Base-by-base conservation (phyloP, 768 basidiomycete genomes). In the Mycena albidolilacea region DNA sequence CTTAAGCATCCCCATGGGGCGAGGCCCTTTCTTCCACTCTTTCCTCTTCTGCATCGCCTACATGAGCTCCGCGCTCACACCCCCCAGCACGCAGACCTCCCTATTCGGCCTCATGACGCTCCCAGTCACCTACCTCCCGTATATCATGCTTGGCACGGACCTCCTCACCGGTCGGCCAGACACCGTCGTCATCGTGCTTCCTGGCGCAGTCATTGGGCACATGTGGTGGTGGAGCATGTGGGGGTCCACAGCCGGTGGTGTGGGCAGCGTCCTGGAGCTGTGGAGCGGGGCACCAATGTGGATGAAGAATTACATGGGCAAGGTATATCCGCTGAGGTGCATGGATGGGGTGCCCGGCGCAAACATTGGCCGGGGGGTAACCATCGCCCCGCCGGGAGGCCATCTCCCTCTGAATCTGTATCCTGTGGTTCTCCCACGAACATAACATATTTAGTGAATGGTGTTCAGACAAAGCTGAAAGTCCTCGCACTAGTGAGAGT, bases 161-260 rank as follows among this genome's bases (percentile, higher is more conserved):
- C 79, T 93, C 60, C 78, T 96, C 77, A 86, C 87, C 70, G 90
- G 83, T 12, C 93, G 93, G 4, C 88, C 91, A 0, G 50, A 70
- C 1, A 88, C 87, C 4, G 93, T 91, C 5, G 88, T 90, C 8
- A 77, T 84, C 37, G 83, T 87, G 35, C 79, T 95, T 58, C 91
- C 91, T 0, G 96, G 96, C 9, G 87, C 93, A 43, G 86, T 94
- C 41, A 88, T 91, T 2, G 95, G 95, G 0, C 95, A 97, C 79
- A 79, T 89, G 10, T 96, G 94, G 93, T 95, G 92, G 91, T 94
- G 91, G 91, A 78, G 84, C 35, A 86, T 94, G 10, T 91, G 91
- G 86, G 88, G 89, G 35, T 82, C 83, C 41, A 83, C 80, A 17
- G 79, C 84, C n/a, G 86, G 87, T 35, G 80, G 79, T 6, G 80